Conservation (phyloP, 257 asterid genomes). For the Echites panduratus region DNA sequence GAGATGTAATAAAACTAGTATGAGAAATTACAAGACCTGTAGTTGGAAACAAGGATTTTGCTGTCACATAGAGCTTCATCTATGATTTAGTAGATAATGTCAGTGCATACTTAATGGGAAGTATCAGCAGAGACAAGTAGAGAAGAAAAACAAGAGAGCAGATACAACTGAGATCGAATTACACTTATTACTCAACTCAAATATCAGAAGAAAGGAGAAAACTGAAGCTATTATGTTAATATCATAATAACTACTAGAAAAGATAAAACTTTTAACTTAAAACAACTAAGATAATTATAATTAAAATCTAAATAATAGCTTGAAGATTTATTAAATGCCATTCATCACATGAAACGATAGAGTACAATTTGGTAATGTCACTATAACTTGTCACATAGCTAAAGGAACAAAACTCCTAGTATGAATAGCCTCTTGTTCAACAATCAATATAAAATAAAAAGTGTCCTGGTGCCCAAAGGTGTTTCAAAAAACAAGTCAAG, state of each 20-base stretch:
- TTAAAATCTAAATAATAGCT: too few species aligned
- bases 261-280: too few species aligned
- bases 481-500: too few species aligned
- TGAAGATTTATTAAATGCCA: too few species aligned
- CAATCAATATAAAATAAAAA: too few species aligned
- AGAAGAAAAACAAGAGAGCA: neutral
- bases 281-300: too few species aligned
- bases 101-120: neutral
- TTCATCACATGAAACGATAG: too few species aligned
- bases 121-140: neutral
- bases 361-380: too few species aligned
- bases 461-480: too few species aligned
- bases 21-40: neutral
- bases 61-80: conserved; percentile 8
- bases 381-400: too few species aligned
- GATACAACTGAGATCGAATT: neutral
- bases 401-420: too few species aligned
- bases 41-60: neutral
- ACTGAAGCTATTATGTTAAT: neutral
- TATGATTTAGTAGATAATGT: neutral
- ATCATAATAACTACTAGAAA: neutral
- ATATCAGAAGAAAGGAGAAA: neutral
- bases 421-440: too few species aligned
- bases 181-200: neutral
- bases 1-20: neutral